Percentiles rank a stretch among this genome's conserved stretches.
These are phyloP conservation scores for Termitomyces sp. DNA, from an alignment of 768 basidiomycete species.

Conservation along the genomic window DNA sequence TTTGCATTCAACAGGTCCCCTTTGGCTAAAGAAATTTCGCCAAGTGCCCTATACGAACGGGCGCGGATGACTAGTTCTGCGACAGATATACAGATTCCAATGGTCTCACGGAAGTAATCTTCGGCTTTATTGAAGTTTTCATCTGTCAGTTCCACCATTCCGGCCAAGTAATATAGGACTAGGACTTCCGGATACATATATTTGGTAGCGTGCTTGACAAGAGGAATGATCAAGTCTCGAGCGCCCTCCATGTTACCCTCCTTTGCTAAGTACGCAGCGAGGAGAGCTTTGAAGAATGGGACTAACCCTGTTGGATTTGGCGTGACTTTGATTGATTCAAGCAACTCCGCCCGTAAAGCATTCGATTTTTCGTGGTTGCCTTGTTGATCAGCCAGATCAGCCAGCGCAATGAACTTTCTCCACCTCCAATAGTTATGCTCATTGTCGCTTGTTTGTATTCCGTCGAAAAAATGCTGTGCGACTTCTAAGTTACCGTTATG, in stretches of 20 bases:
- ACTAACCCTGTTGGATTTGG: no score
- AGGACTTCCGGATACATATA: neutral
- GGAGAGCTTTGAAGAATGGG: neutral
- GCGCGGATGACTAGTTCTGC: neutral
- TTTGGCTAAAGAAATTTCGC: conserved; percentile 2
- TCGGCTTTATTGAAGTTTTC: neutral
- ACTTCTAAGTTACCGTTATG: neutral
- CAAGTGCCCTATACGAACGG: conserved; percentile 2
- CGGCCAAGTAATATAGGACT: neutral
- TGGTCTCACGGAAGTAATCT: neutral
- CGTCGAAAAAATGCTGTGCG: neutral
- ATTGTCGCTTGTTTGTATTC: neutral
- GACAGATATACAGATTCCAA: neutral
- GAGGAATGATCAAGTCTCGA: neutral
- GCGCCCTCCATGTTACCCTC: neutral
- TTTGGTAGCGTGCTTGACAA: neutral
- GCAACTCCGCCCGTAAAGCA: neutral
- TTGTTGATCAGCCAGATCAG: neutral
- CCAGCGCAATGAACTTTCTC: neutral
- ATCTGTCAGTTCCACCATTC: conserved; percentile 1
- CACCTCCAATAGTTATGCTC: neutral
- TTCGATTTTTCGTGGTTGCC: neutral
- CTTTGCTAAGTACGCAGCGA: neutral
- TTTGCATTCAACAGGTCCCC: no score
- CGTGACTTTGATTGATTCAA: neutral